Evolutionary conservation across 2,329 filamentous ascomycete genomes (phyloP).

Genomic region (Helotiales sp.): DNA sequence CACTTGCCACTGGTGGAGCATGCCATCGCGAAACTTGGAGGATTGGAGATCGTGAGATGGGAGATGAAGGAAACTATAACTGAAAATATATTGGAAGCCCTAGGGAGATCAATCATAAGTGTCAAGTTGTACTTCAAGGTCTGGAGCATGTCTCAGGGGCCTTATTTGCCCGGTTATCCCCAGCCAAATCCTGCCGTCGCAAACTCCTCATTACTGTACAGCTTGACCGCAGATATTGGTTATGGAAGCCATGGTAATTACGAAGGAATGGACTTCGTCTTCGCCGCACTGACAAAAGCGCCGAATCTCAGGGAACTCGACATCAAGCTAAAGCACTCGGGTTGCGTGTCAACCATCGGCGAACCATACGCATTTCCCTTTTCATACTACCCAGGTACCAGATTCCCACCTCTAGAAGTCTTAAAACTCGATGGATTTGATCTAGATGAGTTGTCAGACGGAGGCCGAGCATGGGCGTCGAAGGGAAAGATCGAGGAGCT

Average conservation of each 20-base stretch:
- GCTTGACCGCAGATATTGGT: not conserved
- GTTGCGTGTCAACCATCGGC: not conserved
- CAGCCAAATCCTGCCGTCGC: too few relatives aligned
- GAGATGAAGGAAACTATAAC: not conserved
- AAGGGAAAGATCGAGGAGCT: too few relatives aligned
- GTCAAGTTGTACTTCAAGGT: not conserved
- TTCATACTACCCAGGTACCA: not conserved
- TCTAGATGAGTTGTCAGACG: not conserved
- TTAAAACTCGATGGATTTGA: not conserved
- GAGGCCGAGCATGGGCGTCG: not conserved
- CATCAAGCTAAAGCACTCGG: not conserved
- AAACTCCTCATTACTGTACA: not conserved
- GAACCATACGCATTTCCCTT: not conserved
- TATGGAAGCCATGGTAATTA: not conserved
- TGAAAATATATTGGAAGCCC: not conserved
- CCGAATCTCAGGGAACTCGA: not conserved
- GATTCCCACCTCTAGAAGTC: not conserved
- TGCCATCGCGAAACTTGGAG: not conserved
- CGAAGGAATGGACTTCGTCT: not conserved
- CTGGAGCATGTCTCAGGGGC: not conserved
- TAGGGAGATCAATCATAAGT: not conserved
- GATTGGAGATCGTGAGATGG: not conserved
- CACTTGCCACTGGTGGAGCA: not conserved
- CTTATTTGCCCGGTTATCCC: too few relatives aligned
- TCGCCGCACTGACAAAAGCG: not conserved